These are phyloP conservation scores for Plasmodium gonderi DNA, from an alignment of 169 alveolate genomes.

Conservation along the genomic window DNA sequence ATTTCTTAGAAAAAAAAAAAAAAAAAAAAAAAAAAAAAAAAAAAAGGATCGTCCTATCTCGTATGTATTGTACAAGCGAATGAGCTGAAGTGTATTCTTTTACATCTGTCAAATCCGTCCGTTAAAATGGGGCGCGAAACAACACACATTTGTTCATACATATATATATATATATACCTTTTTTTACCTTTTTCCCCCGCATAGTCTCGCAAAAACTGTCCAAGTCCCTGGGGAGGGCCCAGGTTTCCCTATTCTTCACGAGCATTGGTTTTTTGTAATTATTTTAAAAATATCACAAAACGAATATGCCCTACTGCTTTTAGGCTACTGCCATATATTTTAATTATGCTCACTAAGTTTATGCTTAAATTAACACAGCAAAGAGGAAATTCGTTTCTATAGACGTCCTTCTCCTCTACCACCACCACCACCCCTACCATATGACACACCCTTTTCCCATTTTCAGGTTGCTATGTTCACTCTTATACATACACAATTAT, in stretches of 20 bases:
- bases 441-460: not conserved
- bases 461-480: constrained; percentile 34
- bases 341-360: no score
- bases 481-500: constrained; percentile 35
- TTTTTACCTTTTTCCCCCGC: not conserved
- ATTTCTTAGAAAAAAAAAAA: not conserved
- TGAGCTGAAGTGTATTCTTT: no score
- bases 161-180: not conserved
- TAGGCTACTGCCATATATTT: not conserved
- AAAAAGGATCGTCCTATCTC: no score
- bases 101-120: not conserved
- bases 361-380: no score
- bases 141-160: not conserved
- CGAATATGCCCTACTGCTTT: not conserved
- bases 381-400: no score
- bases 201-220: constrained; percentile 61
- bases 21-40: not conserved
- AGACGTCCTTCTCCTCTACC: no score
- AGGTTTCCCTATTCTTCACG: constrained; percentile 66
- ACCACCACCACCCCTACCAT: not conserved
- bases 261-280: constrained; percentile 57
- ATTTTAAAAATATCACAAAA: not conserved
- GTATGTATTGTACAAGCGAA: no score
- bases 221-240: constrained; percentile 66
- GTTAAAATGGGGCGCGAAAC: not conserved